Conservation (phyloP, 2,329 filamentous ascomycete species). For the Xenosphaeropsis pyriputrescens region DNA sequence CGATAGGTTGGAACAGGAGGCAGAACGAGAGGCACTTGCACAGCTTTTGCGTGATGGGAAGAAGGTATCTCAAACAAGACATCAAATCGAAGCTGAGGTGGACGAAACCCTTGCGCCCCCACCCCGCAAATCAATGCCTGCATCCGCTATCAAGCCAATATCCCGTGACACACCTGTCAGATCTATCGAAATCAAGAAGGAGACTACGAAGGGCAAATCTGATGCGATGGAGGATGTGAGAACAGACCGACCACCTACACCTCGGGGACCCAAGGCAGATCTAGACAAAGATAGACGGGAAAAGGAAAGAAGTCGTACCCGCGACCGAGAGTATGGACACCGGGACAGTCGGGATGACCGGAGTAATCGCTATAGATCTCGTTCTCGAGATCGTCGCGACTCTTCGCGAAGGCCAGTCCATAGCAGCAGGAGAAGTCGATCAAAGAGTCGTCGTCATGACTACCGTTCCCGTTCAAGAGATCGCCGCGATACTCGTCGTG, state of each 20-base stretch:
- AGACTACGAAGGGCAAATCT: not conserved
- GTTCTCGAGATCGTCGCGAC: conserved; percentile 5
- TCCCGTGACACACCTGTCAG: conserved; percentile 13
- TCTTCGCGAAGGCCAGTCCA: not conserved
- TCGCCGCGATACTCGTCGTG: conserved; percentile 7
- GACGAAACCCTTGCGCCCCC: conserved; percentile 18
- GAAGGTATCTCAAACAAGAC: conserved; percentile 13
- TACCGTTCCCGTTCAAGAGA: no score
- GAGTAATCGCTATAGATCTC: conserved; percentile 3
- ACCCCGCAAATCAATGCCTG: conserved; percentile 16
- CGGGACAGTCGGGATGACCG: no score
- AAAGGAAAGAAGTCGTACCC: conserved; percentile 1
- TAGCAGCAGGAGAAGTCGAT: conserved; percentile 12
- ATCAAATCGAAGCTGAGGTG: conserved; percentile 17
- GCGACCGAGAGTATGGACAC: not conserved
- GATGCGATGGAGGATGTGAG: not conserved
- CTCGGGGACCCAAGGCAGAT: not conserved
- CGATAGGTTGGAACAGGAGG: conserved; percentile 14
- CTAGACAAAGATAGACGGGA: conserved; percentile 7
- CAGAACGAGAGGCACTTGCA: conserved; percentile 15
- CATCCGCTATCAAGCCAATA: conserved; percentile 18
- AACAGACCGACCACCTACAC: not conserved
- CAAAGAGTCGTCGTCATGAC: conserved; percentile 9
- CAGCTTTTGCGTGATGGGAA: conserved; percentile 19
- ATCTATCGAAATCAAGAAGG: conserved; percentile 13